These are phyloP conservation scores for Aureobasidium sp. DNA, from an alignment of 2,329 filamentous ascomycete genomes.

Conservation along the genomic window DNA sequence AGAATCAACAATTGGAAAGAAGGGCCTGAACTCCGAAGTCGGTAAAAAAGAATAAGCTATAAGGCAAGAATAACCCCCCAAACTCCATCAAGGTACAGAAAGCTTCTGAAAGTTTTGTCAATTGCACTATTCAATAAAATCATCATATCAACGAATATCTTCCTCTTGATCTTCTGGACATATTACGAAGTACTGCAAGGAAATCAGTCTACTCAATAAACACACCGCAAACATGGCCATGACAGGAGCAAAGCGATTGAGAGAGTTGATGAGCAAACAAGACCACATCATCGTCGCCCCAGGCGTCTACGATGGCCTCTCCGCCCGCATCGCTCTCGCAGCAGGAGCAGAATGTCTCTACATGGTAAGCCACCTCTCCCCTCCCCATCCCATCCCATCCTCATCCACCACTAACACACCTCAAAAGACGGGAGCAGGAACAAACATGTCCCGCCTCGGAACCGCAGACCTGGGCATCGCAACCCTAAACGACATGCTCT, in stretches of 20 bases:
- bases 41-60: not conserved
- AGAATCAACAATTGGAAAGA: not conserved
- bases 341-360: conserved; percentile 72
- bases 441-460: conserved; percentile 66
- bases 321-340: conserved; percentile 67
- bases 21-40: conserved; percentile 5
- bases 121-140: no score
- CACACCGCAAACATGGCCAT: conserved; percentile 1
- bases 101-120: not conserved
- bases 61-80: not conserved
- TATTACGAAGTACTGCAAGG: no score
- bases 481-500: conserved; percentile 68
- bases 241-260: conserved; percentile 22
- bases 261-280: conserved; percentile 26
- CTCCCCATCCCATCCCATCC: not conserved
- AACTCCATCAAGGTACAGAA: conserved; percentile 9
- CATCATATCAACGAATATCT: no score
- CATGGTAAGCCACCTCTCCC: conserved; percentile 58
- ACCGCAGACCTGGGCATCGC: conserved; percentile 70
- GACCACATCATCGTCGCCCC: conserved; percentile 61
- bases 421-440: conserved; percentile 69
- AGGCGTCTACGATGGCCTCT: conserved; percentile 75
- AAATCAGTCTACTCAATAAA: no score
- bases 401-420: not conserved
- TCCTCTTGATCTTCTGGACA: no score